Percentiles rank a stretch among this genome's conserved stretches.
phyloP scores from a whole-genome alignment of 805 yeast species.

The Suhomyces faveliae region DNA sequence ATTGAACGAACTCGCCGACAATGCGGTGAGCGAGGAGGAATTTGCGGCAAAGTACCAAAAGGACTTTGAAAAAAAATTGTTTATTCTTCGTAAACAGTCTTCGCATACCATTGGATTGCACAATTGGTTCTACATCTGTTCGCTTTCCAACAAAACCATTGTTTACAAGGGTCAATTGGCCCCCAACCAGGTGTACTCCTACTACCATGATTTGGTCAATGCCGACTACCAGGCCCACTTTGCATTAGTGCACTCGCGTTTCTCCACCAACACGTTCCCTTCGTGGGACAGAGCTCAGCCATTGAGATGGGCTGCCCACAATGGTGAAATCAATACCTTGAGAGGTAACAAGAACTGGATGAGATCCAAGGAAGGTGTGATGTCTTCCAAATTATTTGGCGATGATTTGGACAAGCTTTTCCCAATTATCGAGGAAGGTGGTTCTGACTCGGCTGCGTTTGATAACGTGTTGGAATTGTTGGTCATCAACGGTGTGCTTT shows the following conservation, averaged over 20 bases:
- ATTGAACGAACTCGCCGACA: slow-evolving; percentile 34
- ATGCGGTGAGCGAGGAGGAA: slow-evolving; percentile 37
- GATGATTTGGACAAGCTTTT: slow-evolving; percentile 87
- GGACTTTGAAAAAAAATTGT: slow-evolving; percentile 78
- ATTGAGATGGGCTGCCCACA: slow-evolving; percentile 94
- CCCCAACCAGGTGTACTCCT: slow-evolving; percentile 92
- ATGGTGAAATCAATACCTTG: slow-evolving; percentile 96
- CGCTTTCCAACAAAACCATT: slow-evolving; percentile 81
- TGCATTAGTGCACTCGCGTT: slow-evolving; percentile 94
- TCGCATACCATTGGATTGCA: slow-evolving; percentile 89
- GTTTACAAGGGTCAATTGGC: slow-evolving; percentile 98
- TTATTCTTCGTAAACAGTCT: slow-evolving; percentile 83
- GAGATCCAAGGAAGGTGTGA: slow-evolving; percentile 97
- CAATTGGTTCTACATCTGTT: slow-evolving; percentile 97
- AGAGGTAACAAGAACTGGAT: slow-evolving; percentile 99
- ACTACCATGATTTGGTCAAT: slow-evolving; percentile 88
- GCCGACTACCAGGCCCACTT: slow-evolving; percentile 93
- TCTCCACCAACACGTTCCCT: slow-evolving; percentile 97
- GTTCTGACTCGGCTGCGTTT: slow-evolving; percentile 96
- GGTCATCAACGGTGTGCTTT: slow-evolving; percentile 85
- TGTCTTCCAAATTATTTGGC: slow-evolving; percentile 83
- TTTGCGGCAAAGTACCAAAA: slow-evolving; percentile 57
- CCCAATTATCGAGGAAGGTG: slow-evolving; percentile 97
- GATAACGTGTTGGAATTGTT: slow-evolving; percentile 93
- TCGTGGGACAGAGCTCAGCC: slow-evolving; percentile 99